These are phyloP conservation scores for Eimeria sp. DNA, from an alignment of 169 alveolate genomes.

Conservation along the genomic window DNA sequence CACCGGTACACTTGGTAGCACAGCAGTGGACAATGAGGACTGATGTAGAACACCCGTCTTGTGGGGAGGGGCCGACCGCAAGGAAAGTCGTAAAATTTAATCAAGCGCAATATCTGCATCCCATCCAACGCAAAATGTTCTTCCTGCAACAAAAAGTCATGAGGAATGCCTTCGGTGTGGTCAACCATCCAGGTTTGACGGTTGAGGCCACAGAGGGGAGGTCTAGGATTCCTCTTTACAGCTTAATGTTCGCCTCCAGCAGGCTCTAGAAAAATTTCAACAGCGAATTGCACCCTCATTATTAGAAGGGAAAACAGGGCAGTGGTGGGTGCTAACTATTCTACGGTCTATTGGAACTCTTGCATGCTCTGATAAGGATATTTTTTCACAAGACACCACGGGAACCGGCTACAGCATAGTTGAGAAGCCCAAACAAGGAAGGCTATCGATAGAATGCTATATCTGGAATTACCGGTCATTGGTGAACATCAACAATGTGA, in stretches of 20 bases:
- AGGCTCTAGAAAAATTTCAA: background rate
- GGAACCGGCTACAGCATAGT: background rate
- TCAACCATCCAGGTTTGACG: too few species aligned
- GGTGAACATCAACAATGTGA: background rate
- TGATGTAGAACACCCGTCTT: too few species aligned
- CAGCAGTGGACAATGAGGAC: too few species aligned
- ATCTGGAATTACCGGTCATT: background rate
- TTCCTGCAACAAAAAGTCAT: too few species aligned
- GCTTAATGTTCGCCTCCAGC: background rate
- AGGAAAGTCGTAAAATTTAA: too few species aligned
- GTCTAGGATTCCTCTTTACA: too few species aligned
- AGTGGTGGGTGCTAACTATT: background rate
- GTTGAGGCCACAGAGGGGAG: too few species aligned
- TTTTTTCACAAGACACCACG: background rate
- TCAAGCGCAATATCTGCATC: too few species aligned
- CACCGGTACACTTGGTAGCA: too few species aligned
- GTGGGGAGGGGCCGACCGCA: too few species aligned
- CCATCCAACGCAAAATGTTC: too few species aligned
- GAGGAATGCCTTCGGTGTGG: too few species aligned
- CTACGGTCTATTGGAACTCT: background rate
- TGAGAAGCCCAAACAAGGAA: background rate
- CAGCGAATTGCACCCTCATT: background rate
- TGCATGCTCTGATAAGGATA: background rate
- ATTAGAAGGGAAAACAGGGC: background rate
- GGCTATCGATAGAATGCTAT: background rate